These are phyloP conservation scores for Pleurotus cornucopiae DNA, from an alignment of 768 basidiomycete species.

Conservation along the genomic window DNA sequence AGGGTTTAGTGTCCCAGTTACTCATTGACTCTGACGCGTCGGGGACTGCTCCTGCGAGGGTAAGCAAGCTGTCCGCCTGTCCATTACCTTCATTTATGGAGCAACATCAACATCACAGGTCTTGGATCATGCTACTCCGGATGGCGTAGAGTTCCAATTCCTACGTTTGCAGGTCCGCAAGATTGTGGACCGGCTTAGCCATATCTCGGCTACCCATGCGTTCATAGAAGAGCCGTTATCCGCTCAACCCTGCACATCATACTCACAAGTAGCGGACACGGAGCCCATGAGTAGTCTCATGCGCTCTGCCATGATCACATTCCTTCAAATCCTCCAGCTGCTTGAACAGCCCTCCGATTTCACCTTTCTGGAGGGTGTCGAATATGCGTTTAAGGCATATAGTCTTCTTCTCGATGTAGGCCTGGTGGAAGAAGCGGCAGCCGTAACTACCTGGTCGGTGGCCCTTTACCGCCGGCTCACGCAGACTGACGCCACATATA, in stretches of 20 bases:
- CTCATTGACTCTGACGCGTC: neutral
- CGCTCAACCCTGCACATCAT: neutral
- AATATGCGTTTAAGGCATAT: no score
- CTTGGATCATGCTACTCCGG: neutral
- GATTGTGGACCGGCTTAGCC: neutral
- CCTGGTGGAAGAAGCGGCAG: no score
- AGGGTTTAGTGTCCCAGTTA: neutral
- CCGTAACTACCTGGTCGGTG: no score
- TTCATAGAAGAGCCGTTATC: neutral
- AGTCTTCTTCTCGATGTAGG: no score
- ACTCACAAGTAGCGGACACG: neutral
- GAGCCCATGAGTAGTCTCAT: neutral
- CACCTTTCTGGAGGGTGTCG: no score
- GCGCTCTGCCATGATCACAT: neutral
- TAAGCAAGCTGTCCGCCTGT: no score
- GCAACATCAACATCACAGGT: no score
- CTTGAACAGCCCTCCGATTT: neutral
- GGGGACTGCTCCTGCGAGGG: no score
- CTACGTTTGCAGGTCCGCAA: neutral
- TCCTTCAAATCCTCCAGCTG: neutral
- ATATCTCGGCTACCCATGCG: neutral
- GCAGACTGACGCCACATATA: no score
- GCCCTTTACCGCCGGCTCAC: no score
- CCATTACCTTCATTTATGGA: neutral
- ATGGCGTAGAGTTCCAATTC: neutral